Evolutionary conservation across 2,329 filamentous ascomycete species (phyloP), one percentile per base, ranked within the genome.

Genomic region (Stemphylium vesicarium): DNA sequence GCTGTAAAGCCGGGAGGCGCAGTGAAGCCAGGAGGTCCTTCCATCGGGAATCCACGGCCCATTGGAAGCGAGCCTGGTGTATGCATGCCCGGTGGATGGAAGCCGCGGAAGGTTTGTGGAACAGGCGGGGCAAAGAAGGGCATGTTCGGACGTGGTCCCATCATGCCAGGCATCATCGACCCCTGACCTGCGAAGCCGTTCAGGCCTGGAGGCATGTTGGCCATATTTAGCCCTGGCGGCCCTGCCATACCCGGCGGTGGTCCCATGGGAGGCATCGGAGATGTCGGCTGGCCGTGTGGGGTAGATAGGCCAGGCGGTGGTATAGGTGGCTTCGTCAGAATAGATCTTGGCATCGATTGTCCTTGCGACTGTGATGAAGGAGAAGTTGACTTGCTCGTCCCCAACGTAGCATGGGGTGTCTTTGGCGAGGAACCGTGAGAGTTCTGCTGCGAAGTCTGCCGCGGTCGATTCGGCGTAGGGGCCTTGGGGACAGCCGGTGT

Each of bases 401-500:
- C 75, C 26, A 75, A 74, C 11, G 74, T 76, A 20, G 74, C 66
- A 50, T 89, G 85, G 1, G 90, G 88, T 2, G 87, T 84, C 58
- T 89, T 87, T 3, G 91, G 90, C 45, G 87, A 88, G 6, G 86
- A 84, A 7, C 85, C 81, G 70, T 88, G 85, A 9, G 86, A 86
- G 22, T 88, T 88, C 72, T 95, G 92, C 60, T 96, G 91, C 8
- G 92, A 95, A 41, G 85, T 78, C 57, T 93, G 90, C 50, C 91
- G 87, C 33, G 87, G 84, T 59, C 90, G 89, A 61, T 87, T 88
- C 8, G 92, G 91, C 11, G 91, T 93, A 4, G 92, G 87, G 16
- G 88, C 88, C 73, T 96, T 96, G 11, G 92, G 88, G 41, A 96
- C 78, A 22, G 87, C 88, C 7, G 95, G 94, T 31, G 91, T 95